A percentile compares a stretch with the other conserved stretches of the same genome.
Evolutionary conservation across 2,329 filamentous ascomycete genomes (phyloP).

Genomic region (Seiridium cupressi): DNA sequence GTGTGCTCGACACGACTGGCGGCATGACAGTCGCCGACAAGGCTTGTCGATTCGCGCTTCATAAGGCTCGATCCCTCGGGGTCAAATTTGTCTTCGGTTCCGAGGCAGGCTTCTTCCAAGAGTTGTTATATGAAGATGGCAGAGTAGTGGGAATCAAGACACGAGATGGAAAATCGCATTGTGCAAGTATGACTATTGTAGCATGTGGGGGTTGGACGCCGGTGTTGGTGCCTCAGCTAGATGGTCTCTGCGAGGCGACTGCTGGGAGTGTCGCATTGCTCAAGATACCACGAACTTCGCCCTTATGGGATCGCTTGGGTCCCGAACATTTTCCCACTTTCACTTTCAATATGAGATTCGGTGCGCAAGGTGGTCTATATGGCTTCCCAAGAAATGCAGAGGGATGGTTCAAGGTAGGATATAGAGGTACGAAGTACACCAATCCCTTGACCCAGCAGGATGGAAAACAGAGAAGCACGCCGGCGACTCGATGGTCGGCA

Average conservation of each 20-base stretch:
- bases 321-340: slow-evolving; percentile 45
- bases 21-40: slow-evolving; percentile 45
- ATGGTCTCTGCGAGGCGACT: slow-evolving; percentile 44
- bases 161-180: slow-evolving; percentile 24
- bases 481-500: slow-evolving; percentile 34
- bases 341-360: slow-evolving; percentile 35
- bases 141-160: slow-evolving; percentile 36
- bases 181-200: slow-evolving; percentile 2
- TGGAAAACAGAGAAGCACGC: slow-evolving; percentile 33
- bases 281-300: slow-evolving; percentile 33
- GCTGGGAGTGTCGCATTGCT: slow-evolving; percentile 43
- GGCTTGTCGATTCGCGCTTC: slow-evolving; percentile 41
- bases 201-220: slow-evolving; percentile 42
- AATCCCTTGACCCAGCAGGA: slow-evolving; percentile 32
- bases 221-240: slow-evolving; percentile 35
- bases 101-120: slow-evolving; percentile 27
- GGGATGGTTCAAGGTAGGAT: slow-evolving; percentile 47
- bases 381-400: slow-evolving; percentile 43
- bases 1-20: slow-evolving; percentile 43
- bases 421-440: slow-evolving; percentile 48
- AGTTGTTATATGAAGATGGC: slow-evolving; percentile 12
- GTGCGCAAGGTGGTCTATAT: slow-evolving; percentile 41
- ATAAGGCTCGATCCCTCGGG: slow-evolving; percentile 38
- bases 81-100: slow-evolving; percentile 39
- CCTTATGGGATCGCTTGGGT: slow-evolving; percentile 36